These are phyloP conservation scores for Eucalyptus cloeziana DNA, from an alignment of 345 rosid genomes.

Conservation along the genomic window DNA sequence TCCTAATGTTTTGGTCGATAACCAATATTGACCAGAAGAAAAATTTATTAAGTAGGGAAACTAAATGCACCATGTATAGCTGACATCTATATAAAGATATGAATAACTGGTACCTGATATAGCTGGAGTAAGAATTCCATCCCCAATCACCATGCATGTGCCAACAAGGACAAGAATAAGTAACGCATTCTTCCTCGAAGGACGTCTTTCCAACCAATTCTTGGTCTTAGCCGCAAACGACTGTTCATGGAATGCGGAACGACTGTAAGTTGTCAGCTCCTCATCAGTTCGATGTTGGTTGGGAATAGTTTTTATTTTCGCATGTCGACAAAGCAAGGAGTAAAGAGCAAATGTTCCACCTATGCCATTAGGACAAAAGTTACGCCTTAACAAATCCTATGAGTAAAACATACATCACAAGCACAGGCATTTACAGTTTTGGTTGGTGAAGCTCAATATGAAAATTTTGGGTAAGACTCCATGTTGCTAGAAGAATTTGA, in stretches of 20 bases:
- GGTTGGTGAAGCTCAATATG: not conserved
- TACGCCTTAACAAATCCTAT: not conserved
- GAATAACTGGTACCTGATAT: constrained; percentile 57
- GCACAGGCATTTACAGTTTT: not conserved
- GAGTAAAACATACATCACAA: not conserved
- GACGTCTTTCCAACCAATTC: constrained; percentile 63
- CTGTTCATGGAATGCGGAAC: constrained; percentile 56
- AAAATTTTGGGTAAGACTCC: not conserved
- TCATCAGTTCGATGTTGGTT: constrained; percentile 91
- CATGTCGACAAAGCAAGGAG: constrained; percentile 94
- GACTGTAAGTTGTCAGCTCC: constrained; percentile 85
- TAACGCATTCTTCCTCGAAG: constrained; percentile 54
- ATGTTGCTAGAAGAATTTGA: not conserved
- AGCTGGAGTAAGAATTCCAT: constrained; percentile 96
- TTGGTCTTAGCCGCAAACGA: constrained; percentile 84
- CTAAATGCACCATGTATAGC: not conserved
- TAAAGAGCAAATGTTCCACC: constrained; percentile 97
- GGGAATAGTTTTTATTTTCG: constrained; percentile 78
- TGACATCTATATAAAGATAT: not conserved
- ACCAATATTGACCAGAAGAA: not conserved
- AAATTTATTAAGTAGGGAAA: not conserved
- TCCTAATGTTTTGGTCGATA: not conserved
- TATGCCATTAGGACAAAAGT: constrained; percentile 4
- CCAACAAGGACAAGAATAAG: constrained; percentile 74
- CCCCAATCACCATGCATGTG: constrained; percentile 94